Base-by-base conservation (phyloP, 352 stramenopile species). In the Lagenidium giganteum region DNA sequence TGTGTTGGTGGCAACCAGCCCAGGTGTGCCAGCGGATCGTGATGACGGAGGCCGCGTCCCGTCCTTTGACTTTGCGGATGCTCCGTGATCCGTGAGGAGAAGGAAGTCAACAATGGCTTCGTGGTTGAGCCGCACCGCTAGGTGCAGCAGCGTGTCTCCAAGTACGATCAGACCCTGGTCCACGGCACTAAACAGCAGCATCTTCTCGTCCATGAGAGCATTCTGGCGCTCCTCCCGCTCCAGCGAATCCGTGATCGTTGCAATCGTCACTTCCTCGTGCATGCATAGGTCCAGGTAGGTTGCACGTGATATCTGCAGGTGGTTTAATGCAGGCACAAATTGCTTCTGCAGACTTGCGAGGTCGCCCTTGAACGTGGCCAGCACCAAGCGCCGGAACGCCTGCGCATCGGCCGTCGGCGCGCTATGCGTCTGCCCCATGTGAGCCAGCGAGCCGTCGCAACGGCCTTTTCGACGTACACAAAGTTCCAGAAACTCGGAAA, bases 281-380 rank as follows among this genome's bases (percentile, higher is more conserved):
- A 76, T 69, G 61, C 68, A 78, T 18, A 92, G 69, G 48, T 89
- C 79, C 26, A 92, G 54, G 43, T 87, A 92, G 22, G 70, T 85
- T 12, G 79, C 76, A 2, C 79, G 59, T 8, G 79, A 92, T 40
- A 89, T 74, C 70, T 91, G 78, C 5, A 88, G 50, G 4, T 47
- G 64, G 6, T 75, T 65, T 22, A 87, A 56, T 2, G 69, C 47
- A 20, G 51, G 42, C 11, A 61, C 51, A 35, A 82, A 89, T 39
- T 65, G 46, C n/a, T 18, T 20, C 7, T 58, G 52, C 13, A 91
- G 51, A 3, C 51, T 40, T 0, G 66, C 55, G 11, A 85, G 42
- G 29, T 87, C 57, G 35, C 70, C 64, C 3, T 55, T 55, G 56
- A 77, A 89, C 36, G 65, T 54, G n/a, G 71, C 60, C 22, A 3